Evolutionary conservation across 768 basidiomycete genomes (phyloP).

Genomic region (Steccherinum ochraceum): DNA sequence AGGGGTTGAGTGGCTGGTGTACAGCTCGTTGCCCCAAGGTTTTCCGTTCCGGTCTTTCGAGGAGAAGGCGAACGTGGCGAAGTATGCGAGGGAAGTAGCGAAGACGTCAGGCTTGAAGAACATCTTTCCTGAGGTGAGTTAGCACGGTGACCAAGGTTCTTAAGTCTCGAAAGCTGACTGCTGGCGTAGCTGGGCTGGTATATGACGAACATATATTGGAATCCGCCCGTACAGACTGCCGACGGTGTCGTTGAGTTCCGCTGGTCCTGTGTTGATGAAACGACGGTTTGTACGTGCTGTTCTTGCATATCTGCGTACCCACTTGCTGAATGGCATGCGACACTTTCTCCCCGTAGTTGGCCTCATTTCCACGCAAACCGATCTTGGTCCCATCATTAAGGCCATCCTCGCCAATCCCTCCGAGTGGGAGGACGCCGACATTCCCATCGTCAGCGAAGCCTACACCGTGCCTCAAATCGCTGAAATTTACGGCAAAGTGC

Average conservation of each 20-base stretch:
- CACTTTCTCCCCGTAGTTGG: slow-evolving; percentile 4
- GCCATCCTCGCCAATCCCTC: slow-evolving; percentile 4
- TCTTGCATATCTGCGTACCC: background rate
- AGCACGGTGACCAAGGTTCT: background rate
- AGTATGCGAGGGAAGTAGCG: slow-evolving; percentile 3
- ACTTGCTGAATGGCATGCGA: background rate
- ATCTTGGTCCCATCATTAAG: slow-evolving; percentile 6
- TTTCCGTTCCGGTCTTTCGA: slow-evolving; percentile 2
- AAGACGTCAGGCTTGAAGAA: background rate
- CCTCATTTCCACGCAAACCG: slow-evolving; percentile 1
- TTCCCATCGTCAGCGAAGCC: slow-evolving; percentile 7
- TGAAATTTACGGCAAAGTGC: slow-evolving; percentile 2
- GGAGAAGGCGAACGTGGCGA: slow-evolving; percentile 4
- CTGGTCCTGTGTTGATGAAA: background rate
- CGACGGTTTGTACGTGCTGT: slow-evolving; percentile 1
- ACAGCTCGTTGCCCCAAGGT: slow-evolving; percentile 2
- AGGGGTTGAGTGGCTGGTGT: slow-evolving; percentile 3
- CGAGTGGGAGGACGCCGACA: slow-evolving; percentile 2
- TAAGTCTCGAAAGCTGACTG: too few species aligned
- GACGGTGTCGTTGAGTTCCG: slow-evolving; percentile 6
- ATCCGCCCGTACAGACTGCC: background rate
- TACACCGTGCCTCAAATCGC: slow-evolving; percentile 4
- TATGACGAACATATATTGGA: slow-evolving; percentile 4
- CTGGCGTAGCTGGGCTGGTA: slow-evolving; percentile 8
- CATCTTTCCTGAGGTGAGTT: slow-evolving; percentile 1